phyloP scores from a whole-genome alignment of 2,329 filamentous ascomycete genomes.

The Ceratocystis albifundus region DNA sequence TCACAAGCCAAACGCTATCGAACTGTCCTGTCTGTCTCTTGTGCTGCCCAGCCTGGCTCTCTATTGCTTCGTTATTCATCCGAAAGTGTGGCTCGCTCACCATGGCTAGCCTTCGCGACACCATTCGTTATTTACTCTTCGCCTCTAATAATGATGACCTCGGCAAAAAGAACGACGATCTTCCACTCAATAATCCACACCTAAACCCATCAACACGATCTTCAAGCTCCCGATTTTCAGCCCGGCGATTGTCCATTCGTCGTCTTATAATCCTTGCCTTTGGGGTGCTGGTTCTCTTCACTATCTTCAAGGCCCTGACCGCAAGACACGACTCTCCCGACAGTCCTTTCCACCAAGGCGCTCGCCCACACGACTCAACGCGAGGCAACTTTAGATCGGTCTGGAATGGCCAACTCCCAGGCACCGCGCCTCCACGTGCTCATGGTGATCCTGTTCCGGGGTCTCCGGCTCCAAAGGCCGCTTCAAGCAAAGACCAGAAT shows the following conservation, averaged over 20 bases:
- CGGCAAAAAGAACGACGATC: conserved; percentile 51
- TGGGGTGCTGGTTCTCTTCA: conserved; percentile 25
- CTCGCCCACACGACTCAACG: conserved; percentile 3
- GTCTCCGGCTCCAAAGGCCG: background rate
- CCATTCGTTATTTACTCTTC: conserved; percentile 29
- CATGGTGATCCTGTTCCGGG: conserved; percentile 19
- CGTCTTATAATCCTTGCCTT: conserved; percentile 41
- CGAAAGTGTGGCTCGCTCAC: background rate
- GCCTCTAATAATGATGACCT: conserved; percentile 45
- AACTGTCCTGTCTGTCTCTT: background rate
- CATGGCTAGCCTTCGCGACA: conserved; percentile 18
- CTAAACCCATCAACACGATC: conserved; percentile 28
- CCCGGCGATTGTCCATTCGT: conserved; percentile 40
- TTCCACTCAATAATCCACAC: conserved; percentile 28
- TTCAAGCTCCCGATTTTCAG: conserved; percentile 30
- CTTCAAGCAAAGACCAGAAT: background rate
- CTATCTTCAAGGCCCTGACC: conserved; percentile 7
- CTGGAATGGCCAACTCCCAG: conserved; percentile 17
- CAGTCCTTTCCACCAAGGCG: conserved; percentile 21
- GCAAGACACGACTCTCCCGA: conserved; percentile 12
- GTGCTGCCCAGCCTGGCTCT: background rate
- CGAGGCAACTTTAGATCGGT: background rate
- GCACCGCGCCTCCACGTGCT: conserved; percentile 10
- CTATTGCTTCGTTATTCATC: background rate
- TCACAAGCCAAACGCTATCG: background rate